phyloP scores from a whole-genome alignment of 495 filamentous ascomycete species.

The Penicillium antarcticum region DNA sequence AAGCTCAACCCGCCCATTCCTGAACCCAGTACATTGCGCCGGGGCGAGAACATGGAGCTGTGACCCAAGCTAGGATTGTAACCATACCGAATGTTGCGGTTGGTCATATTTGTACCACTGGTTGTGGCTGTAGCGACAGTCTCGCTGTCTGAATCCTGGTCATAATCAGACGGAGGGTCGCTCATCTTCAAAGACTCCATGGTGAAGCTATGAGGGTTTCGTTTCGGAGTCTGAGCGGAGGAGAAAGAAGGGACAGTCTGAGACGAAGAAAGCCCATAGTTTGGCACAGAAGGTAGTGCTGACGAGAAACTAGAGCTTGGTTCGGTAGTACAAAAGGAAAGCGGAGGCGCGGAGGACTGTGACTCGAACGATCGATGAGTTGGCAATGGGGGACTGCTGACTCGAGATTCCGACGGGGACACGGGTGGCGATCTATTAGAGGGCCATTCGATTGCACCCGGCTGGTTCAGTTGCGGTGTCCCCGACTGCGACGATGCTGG shows the following conservation, averaged over 20 bases:
- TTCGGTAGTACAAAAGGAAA: slow-evolving; percentile 32
- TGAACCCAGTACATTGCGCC: slow-evolving; percentile 33
- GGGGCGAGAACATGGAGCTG: slow-evolving; percentile 26
- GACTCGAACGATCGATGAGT: slow-evolving; percentile 16
- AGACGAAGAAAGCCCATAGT: slow-evolving; percentile 21
- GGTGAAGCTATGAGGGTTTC: slow-evolving; percentile 34
- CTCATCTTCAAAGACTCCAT: slow-evolving; percentile 32
- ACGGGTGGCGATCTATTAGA: slow-evolving; percentile 3
- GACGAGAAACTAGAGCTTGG: slow-evolving; percentile 32
- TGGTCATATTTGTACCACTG: slow-evolving; percentile 34
- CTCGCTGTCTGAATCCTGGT: slow-evolving; percentile 42
- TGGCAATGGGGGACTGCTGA: slow-evolving; percentile 4
- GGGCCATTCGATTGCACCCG: slow-evolving; percentile 11
- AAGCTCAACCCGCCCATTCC: slow-evolving; percentile 41
- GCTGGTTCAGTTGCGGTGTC: background rate
- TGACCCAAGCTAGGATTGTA: slow-evolving; percentile 12
- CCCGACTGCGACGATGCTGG: slow-evolving; percentile 1
- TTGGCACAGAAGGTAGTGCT: slow-evolving; percentile 22
- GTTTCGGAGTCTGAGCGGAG: slow-evolving; percentile 9
- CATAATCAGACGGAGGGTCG: slow-evolving; percentile 35
- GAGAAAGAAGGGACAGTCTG: slow-evolving; percentile 13
- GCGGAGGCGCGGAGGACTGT: slow-evolving; percentile 20
- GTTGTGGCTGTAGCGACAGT: slow-evolving; percentile 39
- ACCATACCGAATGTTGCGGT: slow-evolving; percentile 40
- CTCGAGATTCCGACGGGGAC: slow-evolving; percentile 10